phyloP scores from a whole-genome alignment of 768 basidiomycete species.

The Saitozyma sp. region DNA sequence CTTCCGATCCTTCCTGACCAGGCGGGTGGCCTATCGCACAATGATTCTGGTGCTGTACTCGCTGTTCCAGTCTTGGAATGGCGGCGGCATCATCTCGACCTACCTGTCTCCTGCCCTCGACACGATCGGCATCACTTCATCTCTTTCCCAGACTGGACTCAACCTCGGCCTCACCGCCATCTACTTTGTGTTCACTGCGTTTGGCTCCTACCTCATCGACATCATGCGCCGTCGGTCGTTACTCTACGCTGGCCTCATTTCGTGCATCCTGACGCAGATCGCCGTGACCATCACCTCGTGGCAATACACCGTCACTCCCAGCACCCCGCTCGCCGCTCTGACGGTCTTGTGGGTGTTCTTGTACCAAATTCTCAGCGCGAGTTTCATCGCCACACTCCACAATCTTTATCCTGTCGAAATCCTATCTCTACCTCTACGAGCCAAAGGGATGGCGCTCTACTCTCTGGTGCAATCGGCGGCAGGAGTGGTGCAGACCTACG shows the following conservation, averaged over 20 bases:
- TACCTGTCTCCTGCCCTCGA: constrained; percentile 60
- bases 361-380: not conserved
- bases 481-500: constrained; percentile 5
- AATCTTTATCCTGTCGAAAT: constrained; percentile 20
- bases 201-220: constrained; percentile 6
- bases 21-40: constrained; percentile 2
- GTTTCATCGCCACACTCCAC: constrained; percentile 6
- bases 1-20: constrained; percentile 4
- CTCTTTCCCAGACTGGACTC: constrained; percentile 59
- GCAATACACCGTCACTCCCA: not conserved
- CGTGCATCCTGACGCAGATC: constrained; percentile 6
- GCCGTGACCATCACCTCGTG: constrained; percentile 10
- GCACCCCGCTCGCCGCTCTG: too few species aligned
- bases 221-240: constrained; percentile 1
- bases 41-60: constrained; percentile 1
- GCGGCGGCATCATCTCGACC: constrained; percentile 10
- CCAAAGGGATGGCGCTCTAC: constrained; percentile 17
- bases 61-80: constrained; percentile 56
- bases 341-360: too few species aligned
- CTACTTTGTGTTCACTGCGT: constrained; percentile 8
- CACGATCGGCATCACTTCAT: constrained; percentile 64
- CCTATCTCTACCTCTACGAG: constrained; percentile 13
- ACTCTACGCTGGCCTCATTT: constrained; percentile 3
- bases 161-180: constrained; percentile 19
- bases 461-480: constrained; percentile 1